phyloP scores from a whole-genome alignment of 2,329 filamentous ascomycete species.

The Sarocladium kiliense region DNA sequence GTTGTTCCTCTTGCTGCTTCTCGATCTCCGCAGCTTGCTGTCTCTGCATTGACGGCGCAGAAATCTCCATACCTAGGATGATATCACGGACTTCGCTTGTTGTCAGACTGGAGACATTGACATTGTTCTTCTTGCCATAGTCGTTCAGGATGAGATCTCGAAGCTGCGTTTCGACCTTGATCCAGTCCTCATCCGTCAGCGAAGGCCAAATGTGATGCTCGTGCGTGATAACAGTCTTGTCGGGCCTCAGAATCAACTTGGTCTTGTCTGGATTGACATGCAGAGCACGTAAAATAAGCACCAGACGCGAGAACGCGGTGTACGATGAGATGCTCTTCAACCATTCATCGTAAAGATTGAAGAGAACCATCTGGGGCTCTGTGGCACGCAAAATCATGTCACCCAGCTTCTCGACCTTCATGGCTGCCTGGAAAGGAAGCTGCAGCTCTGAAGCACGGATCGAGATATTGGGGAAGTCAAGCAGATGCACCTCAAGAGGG shows the following conservation, averaged over 20 bases:
- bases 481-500: constrained; percentile 91
- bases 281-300: constrained; percentile 87
- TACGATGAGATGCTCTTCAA: constrained; percentile 97
- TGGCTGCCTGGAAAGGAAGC: constrained; percentile 96
- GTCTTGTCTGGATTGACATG: constrained; percentile 99
- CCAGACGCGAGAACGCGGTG: constrained; percentile 92
- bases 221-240: constrained; percentile 97
- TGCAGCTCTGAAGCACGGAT: constrained; percentile 96
- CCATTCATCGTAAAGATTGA: constrained; percentile 99
- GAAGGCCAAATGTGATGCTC: constrained; percentile 99
- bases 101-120: constrained; percentile 95
- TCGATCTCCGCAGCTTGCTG: constrained; percentile 98
- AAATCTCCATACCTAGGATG: constrained; percentile 99
- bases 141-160: constrained; percentile 96
- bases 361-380: constrained; percentile 99
- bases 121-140: constrained; percentile 99
- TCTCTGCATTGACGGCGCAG: constrained; percentile 93
- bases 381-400: constrained; percentile 98
- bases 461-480: constrained; percentile 98
- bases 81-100: constrained; percentile 97
- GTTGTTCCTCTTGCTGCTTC: constrained; percentile 96
- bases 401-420: constrained; percentile 99
- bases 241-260: constrained; percentile 87
- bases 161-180: constrained; percentile 96
- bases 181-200: constrained; percentile 93